Base-by-base conservation (phyloP, 2,329 filamentous ascomycete genomes). In the Phialocephala sp. region DNA sequence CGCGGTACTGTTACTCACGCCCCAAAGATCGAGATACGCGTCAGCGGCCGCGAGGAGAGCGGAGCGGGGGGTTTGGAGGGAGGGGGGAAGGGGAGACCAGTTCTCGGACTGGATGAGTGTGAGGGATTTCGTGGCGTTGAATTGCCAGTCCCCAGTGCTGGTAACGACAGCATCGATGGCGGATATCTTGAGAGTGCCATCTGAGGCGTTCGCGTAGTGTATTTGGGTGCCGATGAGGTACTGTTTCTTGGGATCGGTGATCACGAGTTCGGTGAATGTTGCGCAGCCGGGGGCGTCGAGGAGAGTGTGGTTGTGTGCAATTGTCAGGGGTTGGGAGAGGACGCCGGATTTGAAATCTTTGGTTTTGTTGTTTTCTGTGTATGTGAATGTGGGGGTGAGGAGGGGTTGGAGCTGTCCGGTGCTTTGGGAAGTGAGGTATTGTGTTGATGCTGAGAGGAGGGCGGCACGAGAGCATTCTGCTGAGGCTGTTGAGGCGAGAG, bases 161-260 rank as follows among this genome's bases (percentile, higher is more conserved):
- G 64, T 45, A 15, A 64, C 43, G 9, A 66, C 50, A 2, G 52
- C 39, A 14, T 63, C 54, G 22, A 63, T 67, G 9, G 45, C 22
- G 4, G 65, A 64, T 45, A 67, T 64, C 20, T 63, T 41, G 9
- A 50, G n/a, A 6, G 6, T 8, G 6, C n/a, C 20, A 14, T 12
- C n/a, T 6, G 45, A 20, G n/a, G 6, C 9, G 22, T 50, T 27
- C 24, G 56, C 54, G 41, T 62, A 67, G 32, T 65, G 52, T 60
- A 66, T 66, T 14, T 64, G 59, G 20, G 67, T 67, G 20, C 60
- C 59, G 35, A 69, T 69, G 8, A 69, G 65, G 55, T 69, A 67
- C 18, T 60, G 65, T 24, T 64, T 47, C 18, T 37, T 35, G 12
- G 56, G 47, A 1, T 63, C 62, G 35, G 62, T 56, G 12, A 64